phyloP scores from a whole-genome alignment of 805 yeast genomes.

The Torulaspora microellipsoides region DNA sequence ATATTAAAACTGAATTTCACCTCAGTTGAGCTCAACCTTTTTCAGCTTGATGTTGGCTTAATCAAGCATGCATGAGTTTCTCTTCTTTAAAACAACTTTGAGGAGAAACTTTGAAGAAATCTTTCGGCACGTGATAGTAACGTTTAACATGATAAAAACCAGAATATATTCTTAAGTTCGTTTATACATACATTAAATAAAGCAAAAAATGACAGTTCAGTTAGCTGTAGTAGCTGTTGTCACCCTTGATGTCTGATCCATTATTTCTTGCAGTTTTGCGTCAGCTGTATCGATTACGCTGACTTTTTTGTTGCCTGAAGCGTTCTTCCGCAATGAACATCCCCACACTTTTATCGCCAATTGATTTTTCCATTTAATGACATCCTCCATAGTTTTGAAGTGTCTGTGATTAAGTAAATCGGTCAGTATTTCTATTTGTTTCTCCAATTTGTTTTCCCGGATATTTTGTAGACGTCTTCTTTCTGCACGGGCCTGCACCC shows the following conservation, averaged over 20 bases:
- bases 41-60: too few relatives aligned
- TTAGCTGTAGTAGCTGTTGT: conserved; percentile 8
- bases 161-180: too few relatives aligned
- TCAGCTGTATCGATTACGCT: conserved; percentile 27
- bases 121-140: too few relatives aligned
- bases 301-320: conserved; percentile 27
- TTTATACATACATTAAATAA: too few relatives aligned
- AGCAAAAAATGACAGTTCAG: not conserved
- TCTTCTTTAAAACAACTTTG: too few relatives aligned
- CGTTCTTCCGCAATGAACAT: conserved; percentile 25
- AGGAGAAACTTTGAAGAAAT: too few relatives aligned
- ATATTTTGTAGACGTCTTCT: conserved; percentile 17
- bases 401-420: conserved; percentile 25
- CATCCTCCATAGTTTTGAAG: conserved; percentile 21
- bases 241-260: conserved; percentile 15
- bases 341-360: conserved; percentile 24
- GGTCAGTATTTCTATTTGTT: conserved; percentile 24
- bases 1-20: not conserved
- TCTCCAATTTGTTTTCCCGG: conserved; percentile 23
- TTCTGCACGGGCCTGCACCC: conserved; percentile 23
- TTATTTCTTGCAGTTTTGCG: conserved; percentile 29
- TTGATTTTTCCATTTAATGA: conserved; percentile 27
- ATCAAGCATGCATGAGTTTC: too few relatives aligned
- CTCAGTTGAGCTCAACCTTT: too few relatives aligned
- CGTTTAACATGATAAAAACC: too few relatives aligned